Conservation (phyloP, 805 yeast species). For the Lipomyces lipofer region DNA sequence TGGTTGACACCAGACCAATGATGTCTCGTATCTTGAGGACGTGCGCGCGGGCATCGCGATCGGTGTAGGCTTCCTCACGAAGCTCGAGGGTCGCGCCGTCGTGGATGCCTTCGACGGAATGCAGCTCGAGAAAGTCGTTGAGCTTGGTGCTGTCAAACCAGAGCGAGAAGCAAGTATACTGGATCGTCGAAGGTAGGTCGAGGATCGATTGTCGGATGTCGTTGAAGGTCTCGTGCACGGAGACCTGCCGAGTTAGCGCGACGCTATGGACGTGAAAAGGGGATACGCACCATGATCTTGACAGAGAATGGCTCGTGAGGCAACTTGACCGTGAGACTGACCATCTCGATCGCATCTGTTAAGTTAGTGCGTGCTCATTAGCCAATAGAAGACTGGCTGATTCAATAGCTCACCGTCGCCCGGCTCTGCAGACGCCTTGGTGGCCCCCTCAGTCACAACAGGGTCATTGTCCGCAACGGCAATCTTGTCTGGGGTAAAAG, state of each 20-base stretch:
- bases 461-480: not conserved
- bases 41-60: constrained; percentile 61
- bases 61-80: constrained; percentile 59
- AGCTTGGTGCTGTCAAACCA: constrained; percentile 42
- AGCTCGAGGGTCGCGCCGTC: constrained; percentile 47
- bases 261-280: not conserved
- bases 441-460: not conserved
- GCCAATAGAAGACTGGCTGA: too few relatives aligned
- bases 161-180: constrained; percentile 61
- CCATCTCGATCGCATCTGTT: constrained; percentile 13
- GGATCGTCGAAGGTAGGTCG: constrained; percentile 57
- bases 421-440: not conserved
- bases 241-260: constrained; percentile 23
- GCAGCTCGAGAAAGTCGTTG: constrained; percentile 39
- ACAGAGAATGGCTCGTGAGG: constrained; percentile 33
- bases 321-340: constrained; percentile 28
- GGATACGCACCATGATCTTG: constrained; percentile 27
- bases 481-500: not conserved
- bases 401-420: not conserved
- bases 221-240: constrained; percentile 49
- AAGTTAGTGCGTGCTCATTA: too few relatives aligned
- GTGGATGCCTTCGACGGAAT: constrained; percentile 39
- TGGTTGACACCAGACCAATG: constrained; percentile 48
- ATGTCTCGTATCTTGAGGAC: constrained; percentile 63
- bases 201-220: constrained; percentile 61